A percentile compares a stretch with the other conserved stretches of the same genome.
These are phyloP conservation scores for Chlorella sp. DNA, from an alignment of 139 green algal species.

Conservation along the genomic window DNA sequence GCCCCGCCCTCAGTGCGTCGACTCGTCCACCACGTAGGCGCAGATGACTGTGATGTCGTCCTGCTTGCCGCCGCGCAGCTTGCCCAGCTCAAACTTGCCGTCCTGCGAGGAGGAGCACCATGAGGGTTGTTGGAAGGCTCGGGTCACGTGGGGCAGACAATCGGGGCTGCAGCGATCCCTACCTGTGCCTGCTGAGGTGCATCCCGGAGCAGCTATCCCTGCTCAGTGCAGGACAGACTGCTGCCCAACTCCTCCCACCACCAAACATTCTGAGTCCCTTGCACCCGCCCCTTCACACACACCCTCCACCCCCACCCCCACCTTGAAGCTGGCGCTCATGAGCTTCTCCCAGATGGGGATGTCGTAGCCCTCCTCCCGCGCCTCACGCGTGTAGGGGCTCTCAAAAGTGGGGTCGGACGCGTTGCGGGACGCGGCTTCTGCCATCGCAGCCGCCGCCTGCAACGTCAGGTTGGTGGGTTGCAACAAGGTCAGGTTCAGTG, in stretches of 20 bases:
- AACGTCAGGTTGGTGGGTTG: not conserved
- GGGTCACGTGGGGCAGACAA: too few species aligned
- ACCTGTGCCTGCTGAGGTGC: too few species aligned
- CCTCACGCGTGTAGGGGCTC: slow-evolving; percentile 82
- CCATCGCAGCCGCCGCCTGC: slow-evolving; percentile 56
- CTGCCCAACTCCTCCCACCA: too few species aligned
- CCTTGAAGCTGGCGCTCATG: slow-evolving; percentile 10
- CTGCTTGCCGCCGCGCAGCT: slow-evolving; percentile 74
- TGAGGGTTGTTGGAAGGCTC: too few species aligned
- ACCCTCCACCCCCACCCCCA: not conserved
- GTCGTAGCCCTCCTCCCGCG: slow-evolving; percentile 75
- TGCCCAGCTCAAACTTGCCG: slow-evolving; percentile 69
- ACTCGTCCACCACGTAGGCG: slow-evolving; percentile 47
- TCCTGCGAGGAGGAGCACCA: slow-evolving; percentile 58
- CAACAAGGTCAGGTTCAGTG: too few species aligned
- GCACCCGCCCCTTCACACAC: too few species aligned
- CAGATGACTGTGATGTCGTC: slow-evolving; percentile 94
- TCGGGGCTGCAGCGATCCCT: too few species aligned
- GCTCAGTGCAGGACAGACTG: too few species aligned
- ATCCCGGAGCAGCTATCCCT: too few species aligned
- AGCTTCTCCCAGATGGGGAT: slow-evolving; percentile 88
- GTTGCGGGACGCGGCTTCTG: slow-evolving; percentile 45
- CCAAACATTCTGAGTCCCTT: too few species aligned
- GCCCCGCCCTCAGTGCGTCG: too few species aligned
- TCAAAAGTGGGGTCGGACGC: slow-evolving; percentile 68